These are phyloP conservation scores for Solanum acaule DNA, from an alignment of 257 asterid species.

Conservation along the genomic window DNA sequence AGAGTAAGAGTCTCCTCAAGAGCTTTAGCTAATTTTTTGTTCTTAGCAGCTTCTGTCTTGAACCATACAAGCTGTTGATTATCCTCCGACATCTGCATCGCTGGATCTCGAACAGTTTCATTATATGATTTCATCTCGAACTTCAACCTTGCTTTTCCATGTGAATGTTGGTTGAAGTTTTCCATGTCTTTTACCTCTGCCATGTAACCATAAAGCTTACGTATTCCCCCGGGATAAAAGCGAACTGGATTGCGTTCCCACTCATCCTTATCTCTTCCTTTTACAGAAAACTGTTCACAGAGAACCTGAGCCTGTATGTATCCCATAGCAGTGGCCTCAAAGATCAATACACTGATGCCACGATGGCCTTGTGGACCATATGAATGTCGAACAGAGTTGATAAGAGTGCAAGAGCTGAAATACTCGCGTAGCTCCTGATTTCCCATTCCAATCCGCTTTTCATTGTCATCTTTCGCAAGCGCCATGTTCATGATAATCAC, in stretches of 20 bases:
- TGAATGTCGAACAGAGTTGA: background rate
- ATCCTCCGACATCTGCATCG: background rate
- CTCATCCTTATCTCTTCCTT: background rate
- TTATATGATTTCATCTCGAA: background rate
- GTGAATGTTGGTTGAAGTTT: background rate
- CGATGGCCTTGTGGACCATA: background rate
- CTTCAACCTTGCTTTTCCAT: background rate
- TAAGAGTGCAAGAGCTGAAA: background rate
- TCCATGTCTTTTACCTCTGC: background rate
- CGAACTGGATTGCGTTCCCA: background rate
- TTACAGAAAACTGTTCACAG: background rate
- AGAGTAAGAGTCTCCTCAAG: background rate
- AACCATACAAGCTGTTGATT: background rate
- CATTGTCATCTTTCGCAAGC: background rate
- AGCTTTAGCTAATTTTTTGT: background rate
- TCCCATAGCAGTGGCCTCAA: background rate
- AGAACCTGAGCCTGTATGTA: background rate
- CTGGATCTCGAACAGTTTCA: background rate
- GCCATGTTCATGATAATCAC: background rate
- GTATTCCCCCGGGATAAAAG: background rate
- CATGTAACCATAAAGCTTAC: background rate
- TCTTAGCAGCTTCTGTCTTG: background rate
- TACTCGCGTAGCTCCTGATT: background rate
- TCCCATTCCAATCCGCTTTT: background rate
- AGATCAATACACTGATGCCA: background rate